Evolutionary conservation across 352 stramenopile species (phyloP).

Genomic region (Phytophthora ohioensis): DNA sequence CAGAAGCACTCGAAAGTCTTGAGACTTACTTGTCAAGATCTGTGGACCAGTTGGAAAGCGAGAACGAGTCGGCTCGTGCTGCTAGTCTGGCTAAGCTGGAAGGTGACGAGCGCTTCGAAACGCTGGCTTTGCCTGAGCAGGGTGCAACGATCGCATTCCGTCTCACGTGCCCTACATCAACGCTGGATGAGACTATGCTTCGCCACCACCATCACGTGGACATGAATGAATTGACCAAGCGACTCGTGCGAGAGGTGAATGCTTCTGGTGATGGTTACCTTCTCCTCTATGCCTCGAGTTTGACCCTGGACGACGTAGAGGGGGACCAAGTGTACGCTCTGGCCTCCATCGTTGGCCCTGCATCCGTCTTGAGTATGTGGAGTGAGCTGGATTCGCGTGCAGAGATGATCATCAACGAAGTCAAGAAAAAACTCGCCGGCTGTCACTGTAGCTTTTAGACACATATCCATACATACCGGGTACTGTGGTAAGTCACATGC

Average conservation of each 20-base stretch:
- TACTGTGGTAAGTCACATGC: background rate
- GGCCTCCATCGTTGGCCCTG: constrained; percentile 48
- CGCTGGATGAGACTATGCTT: constrained; percentile 69
- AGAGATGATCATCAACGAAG: constrained; percentile 54
- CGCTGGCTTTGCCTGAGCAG: constrained; percentile 8
- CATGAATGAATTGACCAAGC: constrained; percentile 70
- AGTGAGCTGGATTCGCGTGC: constrained; percentile 51
- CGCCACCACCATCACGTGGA: constrained; percentile 80
- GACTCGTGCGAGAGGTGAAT: constrained; percentile 72
- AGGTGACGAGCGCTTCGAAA: constrained; percentile 56
- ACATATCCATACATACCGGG: background rate
- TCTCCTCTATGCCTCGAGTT: constrained; percentile 38
- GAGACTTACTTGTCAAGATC: constrained; percentile 36
- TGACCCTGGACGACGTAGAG: constrained; percentile 12
- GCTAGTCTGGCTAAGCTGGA: constrained; percentile 43
- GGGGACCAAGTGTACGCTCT: constrained; percentile 46
- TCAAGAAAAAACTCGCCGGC: constrained; percentile 62
- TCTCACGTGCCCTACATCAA: constrained; percentile 56
- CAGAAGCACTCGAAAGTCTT: constrained; percentile 39
- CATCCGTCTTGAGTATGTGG: constrained; percentile 69
- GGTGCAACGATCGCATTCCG: constrained; percentile 48
- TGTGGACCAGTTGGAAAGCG: constrained; percentile 14
- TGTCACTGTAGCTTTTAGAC: constrained; percentile 76
- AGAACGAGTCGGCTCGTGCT: constrained; percentile 1
- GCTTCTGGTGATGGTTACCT: constrained; percentile 56